Evolutionary conservation across 768 basidiomycete genomes (phyloP), one percentile per base, ranked within the genome.

Genomic region (Amanita rubescens): DNA sequence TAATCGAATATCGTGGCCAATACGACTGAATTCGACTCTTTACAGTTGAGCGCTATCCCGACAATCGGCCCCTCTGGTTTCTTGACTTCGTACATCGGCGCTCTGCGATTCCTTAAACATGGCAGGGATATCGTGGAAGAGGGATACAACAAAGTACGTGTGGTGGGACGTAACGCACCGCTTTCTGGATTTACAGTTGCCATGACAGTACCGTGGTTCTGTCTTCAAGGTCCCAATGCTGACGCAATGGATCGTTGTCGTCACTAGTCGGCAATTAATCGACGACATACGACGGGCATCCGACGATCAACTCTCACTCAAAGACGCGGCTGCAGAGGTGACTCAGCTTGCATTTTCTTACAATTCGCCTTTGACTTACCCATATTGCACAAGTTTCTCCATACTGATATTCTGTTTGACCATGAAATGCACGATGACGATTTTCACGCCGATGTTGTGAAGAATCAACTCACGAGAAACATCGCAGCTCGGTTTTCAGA

Each of bases 251-350:
- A 52, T 72, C 6, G 67, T 79, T 17, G 61, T 80, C 9, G 63
- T 75, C 24, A 67, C 71, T 6, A 71, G 75, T 0, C 63, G 63
- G 0, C 54, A 64, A 22, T 65, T 68, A 33, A 63, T 77, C n/a
- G 74, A 78, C 4, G 75, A 78, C 43, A 58, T 81, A 20, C 70
- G 73, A 43, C 73, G 65, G 53, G 72, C 73, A 17, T 67, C 72
- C 5, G 77, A 78, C 50, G 67, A 75, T 17, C 67, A 67, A 25
- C 63, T 79, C 5, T 78, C 76, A 24, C 68, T 73, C 47, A 54
- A 59, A 53, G 67, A 71, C 17, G 71, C 71, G 3, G 66, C 70
- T 41, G 58, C 62, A 47, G 73, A 33, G 30, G 45, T 47, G 44
- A 27, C 24, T 34, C 24, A 38, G 38, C 39, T 3, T 12, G 11